A percentile compares a stretch with the other conserved stretches of the same genome.
Evolutionary conservation across 805 yeast genomes (phyloP).

Genomic region (Wickerhamiella sorbophila): DNA sequence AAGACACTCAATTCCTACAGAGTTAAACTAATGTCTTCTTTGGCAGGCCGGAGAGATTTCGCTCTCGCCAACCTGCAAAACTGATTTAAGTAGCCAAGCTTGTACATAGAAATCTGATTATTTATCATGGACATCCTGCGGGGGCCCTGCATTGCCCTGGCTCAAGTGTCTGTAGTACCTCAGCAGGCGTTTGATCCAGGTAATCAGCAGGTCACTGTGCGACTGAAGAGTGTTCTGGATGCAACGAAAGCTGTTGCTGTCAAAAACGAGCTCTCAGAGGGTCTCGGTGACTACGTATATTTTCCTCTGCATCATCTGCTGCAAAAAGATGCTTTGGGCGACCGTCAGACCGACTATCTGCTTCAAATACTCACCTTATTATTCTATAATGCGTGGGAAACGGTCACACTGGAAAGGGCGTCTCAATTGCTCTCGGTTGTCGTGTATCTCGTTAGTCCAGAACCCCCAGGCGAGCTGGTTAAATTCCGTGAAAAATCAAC

Average conservation of each 20-base stretch:
- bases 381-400: slow-evolving; percentile 20
- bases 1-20: slow-evolving; percentile 19
- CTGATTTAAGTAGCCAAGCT: not conserved
- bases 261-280: not conserved
- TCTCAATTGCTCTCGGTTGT: slow-evolving; percentile 17
- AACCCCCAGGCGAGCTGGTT: slow-evolving; percentile 8
- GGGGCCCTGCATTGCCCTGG: slow-evolving; percentile 11
- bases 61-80: not conserved
- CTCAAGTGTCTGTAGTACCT: slow-evolving; percentile 14
- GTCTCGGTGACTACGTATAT: slow-evolving; percentile 45
- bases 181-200: slow-evolving; percentile 7
- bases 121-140: slow-evolving; percentile 10
- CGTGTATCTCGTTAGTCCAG: slow-evolving; percentile 18
- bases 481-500: slow-evolving; percentile 11
- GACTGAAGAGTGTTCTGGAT: slow-evolving; percentile 3
- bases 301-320: slow-evolving; percentile 44
- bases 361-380: slow-evolving; percentile 33
- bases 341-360: slow-evolving; percentile 32
- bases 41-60: not conserved
- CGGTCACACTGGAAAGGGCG: slow-evolving; percentile 14
- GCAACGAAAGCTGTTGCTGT: not conserved
- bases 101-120: not conserved
- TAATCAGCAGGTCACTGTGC: not conserved
- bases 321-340: slow-evolving; percentile 33
- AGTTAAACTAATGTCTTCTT: not conserved